phyloP scores from a whole-genome alignment of 1,284 basidiomycete species.

The Hypsizygus ulmarius region DNA sequence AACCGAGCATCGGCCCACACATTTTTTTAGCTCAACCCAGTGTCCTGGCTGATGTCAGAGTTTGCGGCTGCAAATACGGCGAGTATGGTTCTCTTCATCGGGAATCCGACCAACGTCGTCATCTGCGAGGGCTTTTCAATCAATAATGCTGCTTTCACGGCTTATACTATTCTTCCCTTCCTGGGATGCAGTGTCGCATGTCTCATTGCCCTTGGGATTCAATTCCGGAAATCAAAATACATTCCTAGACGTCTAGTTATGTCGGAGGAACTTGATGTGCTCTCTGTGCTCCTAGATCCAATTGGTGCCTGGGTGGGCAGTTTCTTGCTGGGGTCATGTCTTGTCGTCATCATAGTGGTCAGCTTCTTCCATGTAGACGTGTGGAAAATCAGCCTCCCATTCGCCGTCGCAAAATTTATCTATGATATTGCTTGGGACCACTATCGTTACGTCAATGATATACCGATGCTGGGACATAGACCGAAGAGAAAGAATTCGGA shows the following conservation, averaged over 20 bases:
- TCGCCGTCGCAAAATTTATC: conserved; percentile 70
- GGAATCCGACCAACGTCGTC: conserved; percentile 73
- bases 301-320: conserved; percentile 51
- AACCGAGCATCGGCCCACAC: not conserved
- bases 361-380: conserved; percentile 65
- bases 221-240: conserved; percentile 52
- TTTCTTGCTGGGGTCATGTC: conserved; percentile 45
- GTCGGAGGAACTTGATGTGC: conserved; percentile 39
- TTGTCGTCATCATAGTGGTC: conserved; percentile 50
- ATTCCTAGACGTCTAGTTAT: conserved; percentile 48
- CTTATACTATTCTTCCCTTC: conserved; percentile 71
- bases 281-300: conserved; percentile 48
- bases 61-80: conserved; percentile 82
- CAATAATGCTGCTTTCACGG: conserved; percentile 66
- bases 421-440: conserved; percentile 67
- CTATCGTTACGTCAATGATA: conserved; percentile 35
- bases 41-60: conserved; percentile 52
- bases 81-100: conserved; percentile 63
- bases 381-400: conserved; percentile 87
- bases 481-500: conserved; percentile 20
- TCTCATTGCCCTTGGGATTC: conserved; percentile 50
- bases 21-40: conserved; percentile 44
- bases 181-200: conserved; percentile 57
- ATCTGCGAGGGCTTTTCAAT: conserved; percentile 64
- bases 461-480: conserved; percentile 18